Evolutionary conservation across 2,329 filamentous ascomycete species (phyloP).

Genomic region (Botrytis porri): DNA sequence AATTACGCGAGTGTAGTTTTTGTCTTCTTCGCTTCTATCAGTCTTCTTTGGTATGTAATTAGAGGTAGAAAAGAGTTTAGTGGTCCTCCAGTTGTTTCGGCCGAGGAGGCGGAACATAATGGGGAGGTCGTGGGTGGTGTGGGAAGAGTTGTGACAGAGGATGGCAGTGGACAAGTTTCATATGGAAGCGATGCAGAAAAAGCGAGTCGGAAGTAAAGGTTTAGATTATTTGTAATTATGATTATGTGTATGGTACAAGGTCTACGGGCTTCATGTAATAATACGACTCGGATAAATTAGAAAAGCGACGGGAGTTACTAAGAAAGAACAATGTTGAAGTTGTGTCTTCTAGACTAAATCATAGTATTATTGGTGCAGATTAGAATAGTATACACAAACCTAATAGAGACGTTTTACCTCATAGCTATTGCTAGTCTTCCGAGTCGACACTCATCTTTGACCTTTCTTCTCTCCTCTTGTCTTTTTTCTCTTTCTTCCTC

Average conservation of each 20-base stretch:
- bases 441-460: conserved; percentile 14
- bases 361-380: neutral
- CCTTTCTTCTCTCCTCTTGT: conserved; percentile 14
- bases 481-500: conserved; percentile 18
- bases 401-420: neutral
- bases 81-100: conserved; percentile 45
- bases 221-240: neutral
- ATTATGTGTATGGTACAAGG: neutral
- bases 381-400: neutral
- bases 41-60: conserved; percentile 60
- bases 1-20: conserved; percentile 68
- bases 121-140: conserved; percentile 29
- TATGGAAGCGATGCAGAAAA: conserved; percentile 20
- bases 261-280: neutral
- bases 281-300: neutral
- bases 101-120: conserved; percentile 31
- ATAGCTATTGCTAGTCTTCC: neutral
- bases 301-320: neutral
- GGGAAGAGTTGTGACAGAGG: conserved; percentile 27
- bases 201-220: conserved; percentile 3
- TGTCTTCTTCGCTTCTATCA: conserved; percentile 58
- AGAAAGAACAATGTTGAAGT: neutral
- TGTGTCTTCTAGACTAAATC: neutral
- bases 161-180: conserved; percentile 16
- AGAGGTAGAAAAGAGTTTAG: conserved; percentile 63